phyloP scores from a whole-genome alignment of 2,329 filamentous ascomycete species.

The Epichloe uncinata region DNA sequence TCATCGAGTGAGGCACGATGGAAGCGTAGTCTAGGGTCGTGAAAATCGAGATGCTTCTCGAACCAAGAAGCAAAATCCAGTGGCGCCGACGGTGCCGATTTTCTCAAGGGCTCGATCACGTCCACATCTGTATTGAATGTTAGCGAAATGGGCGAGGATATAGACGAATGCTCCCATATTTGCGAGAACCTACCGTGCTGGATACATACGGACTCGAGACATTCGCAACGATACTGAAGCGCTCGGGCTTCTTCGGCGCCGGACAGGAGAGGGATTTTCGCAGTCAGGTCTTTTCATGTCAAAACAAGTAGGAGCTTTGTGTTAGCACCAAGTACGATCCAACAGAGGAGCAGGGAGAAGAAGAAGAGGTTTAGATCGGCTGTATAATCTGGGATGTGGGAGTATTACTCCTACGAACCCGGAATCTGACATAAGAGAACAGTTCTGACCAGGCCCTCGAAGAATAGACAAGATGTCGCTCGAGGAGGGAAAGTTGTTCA shows the following conservation, averaged over 20 bases:
- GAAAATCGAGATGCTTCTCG: slow-evolving; percentile 34
- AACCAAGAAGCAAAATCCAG: slow-evolving; percentile 38
- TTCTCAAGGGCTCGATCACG: slow-evolving; percentile 17
- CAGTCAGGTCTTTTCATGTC: slow-evolving; percentile 13
- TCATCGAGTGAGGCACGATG: slow-evolving; percentile 2
- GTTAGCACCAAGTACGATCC: slow-evolving; percentile 2
- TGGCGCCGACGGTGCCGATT: slow-evolving; percentile 22
- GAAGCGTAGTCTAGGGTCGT: slow-evolving; percentile 32
- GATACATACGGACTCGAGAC: slow-evolving; percentile 38
- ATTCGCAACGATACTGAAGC: slow-evolving; percentile 46
- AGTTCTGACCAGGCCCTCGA: neutral
- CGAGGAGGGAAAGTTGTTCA: neutral
- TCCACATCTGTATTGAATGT: slow-evolving; percentile 16
- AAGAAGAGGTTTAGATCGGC: no score
- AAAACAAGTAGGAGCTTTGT: neutral
- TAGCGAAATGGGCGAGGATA: neutral
- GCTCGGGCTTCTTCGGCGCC: slow-evolving; percentile 43
- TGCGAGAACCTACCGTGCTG: slow-evolving; percentile 18
- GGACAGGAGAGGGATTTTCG: slow-evolving; percentile 31
- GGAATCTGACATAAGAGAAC: slow-evolving; percentile 2
- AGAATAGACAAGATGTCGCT: neutral
- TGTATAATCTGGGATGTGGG: no score
- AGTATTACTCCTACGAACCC: neutral
- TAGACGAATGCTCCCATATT: neutral
- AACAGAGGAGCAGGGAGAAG: neutral